Percentiles rank a stretch among this genome's conserved stretches.
Conservation (phyloP, 202 grass and related monocot genomes). For the Carex arenaria region DNA sequence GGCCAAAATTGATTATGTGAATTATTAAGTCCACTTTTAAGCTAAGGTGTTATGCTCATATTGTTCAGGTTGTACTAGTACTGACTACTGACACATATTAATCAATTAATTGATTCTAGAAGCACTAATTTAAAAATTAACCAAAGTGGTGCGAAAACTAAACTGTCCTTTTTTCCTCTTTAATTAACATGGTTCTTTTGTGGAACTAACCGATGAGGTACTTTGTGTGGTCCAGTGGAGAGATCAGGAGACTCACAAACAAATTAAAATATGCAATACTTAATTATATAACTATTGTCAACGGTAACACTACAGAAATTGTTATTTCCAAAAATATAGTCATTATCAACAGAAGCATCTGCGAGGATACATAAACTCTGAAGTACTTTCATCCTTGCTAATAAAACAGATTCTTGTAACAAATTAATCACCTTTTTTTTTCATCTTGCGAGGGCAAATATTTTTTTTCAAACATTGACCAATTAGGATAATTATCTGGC, state of each 20-base stretch:
- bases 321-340: no score
- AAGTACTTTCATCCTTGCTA: no score
- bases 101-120: background rate
- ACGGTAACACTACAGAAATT: no score
- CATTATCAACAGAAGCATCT: no score
- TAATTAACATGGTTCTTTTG: background rate
- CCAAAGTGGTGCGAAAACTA: background rate
- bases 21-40: background rate
- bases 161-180: background rate
- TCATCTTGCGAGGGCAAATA: no score
- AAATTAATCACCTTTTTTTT: no score
- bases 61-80: background rate
- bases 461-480: no score
- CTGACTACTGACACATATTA: background rate
- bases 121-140: background rate
- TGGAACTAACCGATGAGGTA: background rate
- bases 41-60: background rate
- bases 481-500: no score
- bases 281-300: no score
- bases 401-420: no score
- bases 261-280: background rate
- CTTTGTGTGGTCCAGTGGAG: background rate
- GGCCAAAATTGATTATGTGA: background rate
- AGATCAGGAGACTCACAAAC: background rate
- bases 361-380: no score